These are phyloP conservation scores for Novymonas esmeraldas DNA, from an alignment of 208 protist genomes.

Conservation along the genomic window DNA sequence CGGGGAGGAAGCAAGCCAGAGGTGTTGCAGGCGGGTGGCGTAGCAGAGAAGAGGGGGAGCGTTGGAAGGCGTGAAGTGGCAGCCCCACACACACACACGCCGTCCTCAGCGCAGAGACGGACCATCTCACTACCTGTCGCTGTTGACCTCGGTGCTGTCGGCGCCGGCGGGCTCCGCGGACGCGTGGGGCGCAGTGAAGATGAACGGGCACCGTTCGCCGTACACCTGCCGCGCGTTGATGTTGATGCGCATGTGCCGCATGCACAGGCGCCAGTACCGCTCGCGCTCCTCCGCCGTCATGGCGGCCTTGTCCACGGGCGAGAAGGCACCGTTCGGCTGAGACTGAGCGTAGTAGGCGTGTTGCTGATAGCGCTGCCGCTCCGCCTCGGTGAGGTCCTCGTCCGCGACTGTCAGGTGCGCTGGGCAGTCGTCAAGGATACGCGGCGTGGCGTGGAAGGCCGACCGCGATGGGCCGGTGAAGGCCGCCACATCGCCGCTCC, in stretches of 20 bases:
- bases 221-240: constrained; percentile 90
- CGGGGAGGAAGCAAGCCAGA: background rate
- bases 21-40: background rate
- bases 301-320: constrained; percentile 25
- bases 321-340: constrained; percentile 34
- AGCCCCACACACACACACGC: background rate
- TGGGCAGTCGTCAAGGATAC: constrained; percentile 88
- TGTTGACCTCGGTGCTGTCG: too few species aligned
- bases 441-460: constrained; percentile 76
- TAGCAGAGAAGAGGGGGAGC: background rate
- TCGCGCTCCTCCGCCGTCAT: constrained; percentile 50
- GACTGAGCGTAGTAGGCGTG: constrained; percentile 39
- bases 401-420: constrained; percentile 53
- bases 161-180: background rate
- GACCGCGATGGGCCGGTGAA: constrained; percentile 70
- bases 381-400: constrained; percentile 34
- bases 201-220: constrained; percentile 45
- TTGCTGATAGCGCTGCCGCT: constrained; percentile 34
- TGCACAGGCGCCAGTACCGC: constrained; percentile 82
- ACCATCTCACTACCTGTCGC: background rate
- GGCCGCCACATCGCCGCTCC: constrained; percentile 79
- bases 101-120: background rate
- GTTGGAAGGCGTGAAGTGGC: background rate
- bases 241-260: constrained; percentile 88
- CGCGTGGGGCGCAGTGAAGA: constrained; percentile 24